Evolutionary conservation across 2,329 filamentous ascomycete genomes (phyloP), one percentile per base, ranked within the genome.

Genomic region (Ophiostoma triangulosporum): DNA sequence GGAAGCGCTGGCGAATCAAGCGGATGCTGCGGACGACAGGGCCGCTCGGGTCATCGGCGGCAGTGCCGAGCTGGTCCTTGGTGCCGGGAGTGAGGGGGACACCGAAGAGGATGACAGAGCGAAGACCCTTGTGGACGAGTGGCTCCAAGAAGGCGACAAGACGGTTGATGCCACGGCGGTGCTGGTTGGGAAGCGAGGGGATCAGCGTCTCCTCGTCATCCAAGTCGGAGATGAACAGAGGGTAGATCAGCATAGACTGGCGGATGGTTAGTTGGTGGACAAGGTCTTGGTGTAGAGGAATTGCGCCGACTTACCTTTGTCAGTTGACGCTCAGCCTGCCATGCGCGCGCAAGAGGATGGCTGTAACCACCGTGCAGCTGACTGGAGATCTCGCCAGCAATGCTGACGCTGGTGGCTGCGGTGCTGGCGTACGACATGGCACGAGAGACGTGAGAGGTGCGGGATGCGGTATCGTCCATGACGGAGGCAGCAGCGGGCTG

Each of bases 221-320:
- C 64, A 87, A 81, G 69, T 98, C 93, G 63, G 93, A 95, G 60
- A 98, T 81, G 73, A 98, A 98, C 60, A 98, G 78, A 12, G 93
- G 93, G 70, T 94, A 97, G 64, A 98, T 96, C 63, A 98, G 84
- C 93, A 97, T 97, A 35, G 90, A 93, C 88, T 95, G 63, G 3
- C 15, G 26, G 1, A 14, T 48, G 15, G 60, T 45, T 48, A 57
- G 43, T 38, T n/a, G n/a, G n/a, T n/a, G n/a, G n/a, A n/a, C n/a
- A n/a, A n/a, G n/a, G n/a, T n/a, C n/a, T n/a, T n/a, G n/a, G n/a
- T n/a, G n/a, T n/a, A n/a, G n/a, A n/a, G n/a, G n/a, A n/a, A n/a
- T n/a, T n/a, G n/a, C n/a, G n/a, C n/a, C 6, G 12, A 62, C 73
- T 54, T 61, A 87, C 86, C 81, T 91, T 91, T 58, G 87, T 91